These are phyloP conservation scores for Aspergillus candidus DNA, from an alignment of 2,329 filamentous ascomycete species.

Conservation along the genomic window DNA sequence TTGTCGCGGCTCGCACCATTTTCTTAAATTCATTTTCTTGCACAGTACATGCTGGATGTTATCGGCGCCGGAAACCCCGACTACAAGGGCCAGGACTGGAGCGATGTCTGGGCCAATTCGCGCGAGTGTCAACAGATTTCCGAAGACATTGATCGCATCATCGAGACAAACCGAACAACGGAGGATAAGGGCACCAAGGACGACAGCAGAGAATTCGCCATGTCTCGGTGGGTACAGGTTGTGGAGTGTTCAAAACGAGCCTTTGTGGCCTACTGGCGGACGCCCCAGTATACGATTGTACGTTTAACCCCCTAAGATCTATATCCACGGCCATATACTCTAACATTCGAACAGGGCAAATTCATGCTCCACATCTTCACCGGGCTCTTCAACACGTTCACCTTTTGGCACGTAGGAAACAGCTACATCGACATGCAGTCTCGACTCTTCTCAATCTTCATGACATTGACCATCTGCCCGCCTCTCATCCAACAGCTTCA, in stretches of 20 bases:
- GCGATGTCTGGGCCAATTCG: slow-evolving; percentile 54
- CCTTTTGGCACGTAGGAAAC: slow-evolving; percentile 58
- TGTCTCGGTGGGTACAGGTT: slow-evolving; percentile 52
- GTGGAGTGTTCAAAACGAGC: slow-evolving; percentile 50
- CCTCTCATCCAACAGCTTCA: slow-evolving; percentile 72
- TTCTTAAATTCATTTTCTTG: too few relatives aligned
- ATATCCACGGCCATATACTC: neutral
- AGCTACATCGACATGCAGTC: slow-evolving; percentile 60
- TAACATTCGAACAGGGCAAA: slow-evolving; percentile 45
- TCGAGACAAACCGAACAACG: slow-evolving; percentile 40
- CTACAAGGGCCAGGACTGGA: slow-evolving; percentile 57
- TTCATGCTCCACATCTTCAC: slow-evolving; percentile 57
- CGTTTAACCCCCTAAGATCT: slow-evolving; percentile 3
- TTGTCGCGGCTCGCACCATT: too few relatives aligned
- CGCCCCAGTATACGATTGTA: slow-evolving; percentile 52
- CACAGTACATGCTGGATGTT: slow-evolving; percentile 72
- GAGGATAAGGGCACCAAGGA: slow-evolving; percentile 36
- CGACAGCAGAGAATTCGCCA: slow-evolving; percentile 58
- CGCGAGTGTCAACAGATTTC: slow-evolving; percentile 43
- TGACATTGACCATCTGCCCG: slow-evolving; percentile 68
- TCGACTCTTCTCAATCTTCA: slow-evolving; percentile 68
- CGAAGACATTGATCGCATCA: slow-evolving; percentile 50
- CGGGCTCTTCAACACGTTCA: slow-evolving; percentile 64
- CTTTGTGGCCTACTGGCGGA: slow-evolving; percentile 60
- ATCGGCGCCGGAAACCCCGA: slow-evolving; percentile 60